Evolutionary conservation across 2,329 filamentous ascomycete genomes (phyloP).

Genomic region (Cladophialophora exuberans): DNA sequence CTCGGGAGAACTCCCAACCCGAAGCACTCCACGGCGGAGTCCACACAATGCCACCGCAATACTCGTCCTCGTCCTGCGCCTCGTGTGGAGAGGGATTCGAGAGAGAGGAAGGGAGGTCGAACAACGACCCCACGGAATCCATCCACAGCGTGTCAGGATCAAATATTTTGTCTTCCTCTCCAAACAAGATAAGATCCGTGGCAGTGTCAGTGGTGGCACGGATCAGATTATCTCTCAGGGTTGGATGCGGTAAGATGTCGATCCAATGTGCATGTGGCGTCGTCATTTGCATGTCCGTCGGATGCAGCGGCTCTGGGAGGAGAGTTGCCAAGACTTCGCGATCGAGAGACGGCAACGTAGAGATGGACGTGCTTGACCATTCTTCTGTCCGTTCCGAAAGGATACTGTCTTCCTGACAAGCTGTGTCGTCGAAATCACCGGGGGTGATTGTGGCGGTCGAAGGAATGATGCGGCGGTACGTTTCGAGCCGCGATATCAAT

Average conservation of each 20-base stretch:
- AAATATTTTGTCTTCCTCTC: conserved; percentile 40
- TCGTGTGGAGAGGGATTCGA: conserved; percentile 39
- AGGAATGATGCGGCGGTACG: too few relatives aligned
- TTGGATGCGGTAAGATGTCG: conserved; percentile 46
- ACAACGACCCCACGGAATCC: conserved; percentile 49
- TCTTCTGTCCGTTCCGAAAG: neutral
- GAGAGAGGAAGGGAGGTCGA: too few relatives aligned
- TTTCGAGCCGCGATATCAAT: neutral
- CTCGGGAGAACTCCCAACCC: conserved; percentile 49
- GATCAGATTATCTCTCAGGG: conserved; percentile 46
- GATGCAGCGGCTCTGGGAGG: conserved; percentile 26
- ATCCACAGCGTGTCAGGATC: conserved; percentile 51
- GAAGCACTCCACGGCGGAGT: conserved; percentile 44
- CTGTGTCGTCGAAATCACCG: neutral
- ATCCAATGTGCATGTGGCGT: conserved; percentile 48
- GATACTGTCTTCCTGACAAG: neutral
- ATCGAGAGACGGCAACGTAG: neutral
- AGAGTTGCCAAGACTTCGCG: neutral
- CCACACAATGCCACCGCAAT: conserved; percentile 49
- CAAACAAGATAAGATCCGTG: too few relatives aligned
- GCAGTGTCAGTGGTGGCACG: conserved; percentile 22
- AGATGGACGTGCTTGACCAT: neutral
- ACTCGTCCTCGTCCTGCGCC: conserved; percentile 45
- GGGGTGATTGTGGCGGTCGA: too few relatives aligned
- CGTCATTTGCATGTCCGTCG: conserved; percentile 46